Base-by-base conservation (phyloP, 2,329 filamentous ascomycete genomes). In the Penicillium sumatraense region DNA sequence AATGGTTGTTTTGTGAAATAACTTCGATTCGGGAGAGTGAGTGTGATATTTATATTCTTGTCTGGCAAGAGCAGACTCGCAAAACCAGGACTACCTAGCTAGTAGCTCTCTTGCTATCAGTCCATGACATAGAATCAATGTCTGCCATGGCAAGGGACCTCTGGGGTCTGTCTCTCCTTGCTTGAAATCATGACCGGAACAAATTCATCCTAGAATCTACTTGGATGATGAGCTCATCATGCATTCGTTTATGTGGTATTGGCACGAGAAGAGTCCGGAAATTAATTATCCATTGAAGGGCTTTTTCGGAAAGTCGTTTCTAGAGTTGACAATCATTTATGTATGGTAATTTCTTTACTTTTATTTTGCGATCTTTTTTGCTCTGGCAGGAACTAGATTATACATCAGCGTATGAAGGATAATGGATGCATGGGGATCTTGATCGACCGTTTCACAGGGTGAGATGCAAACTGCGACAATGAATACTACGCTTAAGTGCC, bases 41-140 rank as follows among this genome's bases (percentile, higher is more conserved):
- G n/a, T 11, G 24, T 38, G 5, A 13, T 48, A 54, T 54, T 51
- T 51, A 57, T 54, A 57, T n/a, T 14, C 8, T 20, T 16, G 16
- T 13, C 24, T 27, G 23, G 10, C 6, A 8, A 27, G 27, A 14
- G n/a, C n/a, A n/a, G n/a, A n/a, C n/a, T n/a, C n/a, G n/a, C n/a
- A n/a, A n/a, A n/a, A n/a, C n/a, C n/a, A n/a, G n/a, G n/a, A n/a
- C n/a, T n/a, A n/a, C n/a, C n/a, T n/a, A 21, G 20, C 6, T 9
- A 7, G 23, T 29, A 14, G 33, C 2, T 46, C 27, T 26, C 7
- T 24, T 35, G 20, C 26, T 7, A 53, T 45, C 11, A 9, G 36
- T 31, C 24, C 11, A 10, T 24, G 24, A 21, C 23, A 36, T 51
- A 24, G 21, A 31, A 11, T 16, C 38, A 23, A 33, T 53, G 47